Base-by-base conservation (phyloP, 2,329 filamentous ascomycete species). In the Ophiostoma novo-ulmi region DNA sequence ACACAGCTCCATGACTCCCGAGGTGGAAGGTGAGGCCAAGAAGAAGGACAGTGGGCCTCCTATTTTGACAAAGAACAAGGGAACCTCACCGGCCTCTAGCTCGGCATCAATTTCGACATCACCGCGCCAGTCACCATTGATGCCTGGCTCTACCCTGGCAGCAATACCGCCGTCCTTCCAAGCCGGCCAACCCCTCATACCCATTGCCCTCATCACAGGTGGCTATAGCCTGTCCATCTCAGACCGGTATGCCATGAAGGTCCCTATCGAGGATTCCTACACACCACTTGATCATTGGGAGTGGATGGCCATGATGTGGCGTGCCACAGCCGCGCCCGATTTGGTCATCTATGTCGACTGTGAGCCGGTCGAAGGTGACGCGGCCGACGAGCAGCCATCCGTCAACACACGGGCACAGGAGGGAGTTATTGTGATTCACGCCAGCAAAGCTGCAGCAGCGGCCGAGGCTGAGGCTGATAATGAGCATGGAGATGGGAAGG, bases 261-360 rank as follows among this genome's bases (percentile, higher is more conserved):
- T 94, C 63, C 90, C 91, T 1, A 93, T 96, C 74, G 82, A 85
- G 22, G 93, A 97, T 77, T 84, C 85, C 7, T 97, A 96, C 78
- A 86, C 88, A 20, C 89, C 91, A 0, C 85, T 91, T n/a, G 93
- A 97, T 76, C 94, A 98, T 80, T 98, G 94, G 93, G 91, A 96
- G 79, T 98, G 94, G 94, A 93, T 95, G 83, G 94, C 94, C 48
- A 94, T 91, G 63, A 85, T 97, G 31, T 98, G 94, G 94, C 89
- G 94, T 11, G 92, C 93, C 11, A 91, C 92, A 70, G 85, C 94
- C 0, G 92, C 91, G 0, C 88, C 94, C 0, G 94, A 98, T 78
- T 81, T 94, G 65, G 91, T 91, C 0, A 83, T 95, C 38, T 92
- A 91, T 35, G 73, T 69, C 8, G 73, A 75, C 63, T 14, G 61